Percentiles rank a stretch among this genome's conserved stretches.
phyloP scores from a whole-genome alignment of 2,329 filamentous ascomycete species.

The Cordyceps tenuipes region DNA sequence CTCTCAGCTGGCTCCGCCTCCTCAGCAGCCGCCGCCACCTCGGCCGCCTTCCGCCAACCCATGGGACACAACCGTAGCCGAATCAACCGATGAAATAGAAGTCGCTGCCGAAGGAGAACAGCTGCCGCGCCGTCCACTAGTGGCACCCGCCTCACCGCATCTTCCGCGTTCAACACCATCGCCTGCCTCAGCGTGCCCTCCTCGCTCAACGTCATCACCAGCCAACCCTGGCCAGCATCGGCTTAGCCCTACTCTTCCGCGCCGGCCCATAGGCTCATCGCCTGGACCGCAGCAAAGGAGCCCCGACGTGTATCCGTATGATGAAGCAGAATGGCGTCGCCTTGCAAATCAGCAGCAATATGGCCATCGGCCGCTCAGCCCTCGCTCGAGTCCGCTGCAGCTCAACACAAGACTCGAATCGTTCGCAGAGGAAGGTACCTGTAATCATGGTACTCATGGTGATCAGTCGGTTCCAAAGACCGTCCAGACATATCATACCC shows the following conservation, averaged over 20 bases:
- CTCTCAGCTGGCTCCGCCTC: not conserved
- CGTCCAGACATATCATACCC: not conserved
- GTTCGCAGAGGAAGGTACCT: not conserved
- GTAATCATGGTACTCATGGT: not conserved
- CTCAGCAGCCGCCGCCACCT: constrained; percentile 13
- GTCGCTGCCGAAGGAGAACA: constrained; percentile 10
- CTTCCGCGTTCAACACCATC: constrained; percentile 13
- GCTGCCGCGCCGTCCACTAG: constrained; percentile 8
- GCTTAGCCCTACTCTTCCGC: not conserved
- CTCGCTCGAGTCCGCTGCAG: not conserved
- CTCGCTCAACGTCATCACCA: constrained; percentile 12
- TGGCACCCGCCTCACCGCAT: constrained; percentile 12
- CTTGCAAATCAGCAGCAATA: constrained; percentile 4
- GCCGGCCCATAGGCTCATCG: not conserved
- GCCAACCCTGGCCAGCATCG: not conserved
- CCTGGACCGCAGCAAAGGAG: not conserved
- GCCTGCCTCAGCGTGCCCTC: not conserved
- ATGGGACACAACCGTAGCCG: constrained; percentile 29
- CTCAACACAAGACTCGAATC: not conserved
- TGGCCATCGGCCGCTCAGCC: not conserved
- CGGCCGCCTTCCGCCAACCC: constrained; percentile 33
- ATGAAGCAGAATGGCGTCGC: constrained; percentile 9
- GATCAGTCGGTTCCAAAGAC: not conserved
- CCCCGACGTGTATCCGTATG: not conserved
- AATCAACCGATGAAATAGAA: constrained; percentile 13